phyloP scores from a whole-genome alignment of 2,329 filamentous ascomycete genomes.

The Pyrenophora seminiperda region DNA sequence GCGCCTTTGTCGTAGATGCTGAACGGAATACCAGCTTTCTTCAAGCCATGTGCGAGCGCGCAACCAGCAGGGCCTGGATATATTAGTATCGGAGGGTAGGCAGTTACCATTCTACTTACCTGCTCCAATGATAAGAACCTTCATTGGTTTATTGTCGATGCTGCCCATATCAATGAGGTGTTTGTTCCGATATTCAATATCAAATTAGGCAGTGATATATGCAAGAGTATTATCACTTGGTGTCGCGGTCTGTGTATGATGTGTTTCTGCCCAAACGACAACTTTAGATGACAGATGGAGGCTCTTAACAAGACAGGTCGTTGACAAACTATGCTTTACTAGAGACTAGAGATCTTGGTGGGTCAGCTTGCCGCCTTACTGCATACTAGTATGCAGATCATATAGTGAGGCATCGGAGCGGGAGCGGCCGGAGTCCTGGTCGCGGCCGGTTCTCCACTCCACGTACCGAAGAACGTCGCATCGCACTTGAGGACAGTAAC shows the following conservation, averaged over 20 bases:
- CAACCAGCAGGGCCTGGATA: constrained; percentile 50
- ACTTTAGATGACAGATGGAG: background rate
- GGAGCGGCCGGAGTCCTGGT: constrained; percentile 11
- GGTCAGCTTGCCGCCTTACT: too few relatives aligned
- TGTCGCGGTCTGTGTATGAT: too few relatives aligned
- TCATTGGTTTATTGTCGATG: constrained; percentile 16
- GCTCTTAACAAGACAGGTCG: too few relatives aligned
- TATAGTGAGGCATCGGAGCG: constrained; percentile 14
- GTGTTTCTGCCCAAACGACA: background rate
- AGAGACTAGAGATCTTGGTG: too few relatives aligned
- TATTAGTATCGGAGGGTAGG: background rate
- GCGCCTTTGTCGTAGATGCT: constrained; percentile 38
- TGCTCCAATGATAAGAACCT: constrained; percentile 34
- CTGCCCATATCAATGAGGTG: constrained; percentile 2
- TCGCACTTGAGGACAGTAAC: too few relatives aligned
- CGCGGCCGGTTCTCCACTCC: constrained; percentile 28
- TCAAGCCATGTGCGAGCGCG: constrained; percentile 50
- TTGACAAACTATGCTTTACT: too few relatives aligned
- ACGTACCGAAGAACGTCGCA: background rate
- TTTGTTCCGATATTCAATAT: background rate
- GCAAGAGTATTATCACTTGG: too few relatives aligned
- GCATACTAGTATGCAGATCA: background rate
- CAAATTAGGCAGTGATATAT: too few relatives aligned
- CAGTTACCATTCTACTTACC: constrained; percentile 8
- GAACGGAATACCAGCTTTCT: constrained; percentile 42